These are phyloP conservation scores for Austroboletus novae-zelandiae DNA, from an alignment of 1,284 basidiomycete genomes.

Conservation along the genomic window DNA sequence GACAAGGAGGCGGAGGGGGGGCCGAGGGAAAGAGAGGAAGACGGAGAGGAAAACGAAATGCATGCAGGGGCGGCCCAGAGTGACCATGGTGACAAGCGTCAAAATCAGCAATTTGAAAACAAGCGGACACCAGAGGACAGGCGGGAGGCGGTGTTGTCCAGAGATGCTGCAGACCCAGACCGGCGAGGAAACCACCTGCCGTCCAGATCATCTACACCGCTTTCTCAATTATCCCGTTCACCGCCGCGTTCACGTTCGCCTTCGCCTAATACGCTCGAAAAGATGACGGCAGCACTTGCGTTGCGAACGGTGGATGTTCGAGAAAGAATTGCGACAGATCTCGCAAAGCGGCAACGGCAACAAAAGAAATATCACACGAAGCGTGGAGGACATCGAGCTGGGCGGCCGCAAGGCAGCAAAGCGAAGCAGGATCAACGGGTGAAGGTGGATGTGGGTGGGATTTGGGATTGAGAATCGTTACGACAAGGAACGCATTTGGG, in stretches of 20 bases:
- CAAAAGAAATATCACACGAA: conserved; percentile 74
- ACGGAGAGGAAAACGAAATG: conserved; percentile 21
- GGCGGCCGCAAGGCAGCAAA: conserved; percentile 79
- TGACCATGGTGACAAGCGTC: conserved; percentile 17
- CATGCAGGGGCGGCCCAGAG: conserved; percentile 23
- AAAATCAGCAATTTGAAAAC: conserved; percentile 13
- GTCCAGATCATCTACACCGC: conserved; percentile 27
- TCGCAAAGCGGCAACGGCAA: conserved; percentile 63
- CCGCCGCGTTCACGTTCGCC: conserved; percentile 46
- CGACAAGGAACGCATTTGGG: conserved; percentile 6
- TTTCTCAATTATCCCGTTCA: conserved; percentile 40
- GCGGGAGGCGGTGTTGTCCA: conserved; percentile 1
- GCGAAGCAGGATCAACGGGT: conserved; percentile 75
- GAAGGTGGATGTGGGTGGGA: conserved; percentile 56
- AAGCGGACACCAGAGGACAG: conserved; percentile 1
- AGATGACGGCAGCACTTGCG: conserved; percentile 32
- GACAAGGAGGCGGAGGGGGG: conserved; percentile 24
- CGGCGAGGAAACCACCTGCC: conserved; percentile 22
- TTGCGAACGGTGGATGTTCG: conserved; percentile 41
- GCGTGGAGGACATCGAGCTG: conserved; percentile 60
- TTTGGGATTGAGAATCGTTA: conserved; percentile 53
- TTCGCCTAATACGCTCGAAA: conserved; percentile 36
- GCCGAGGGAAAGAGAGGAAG: conserved; percentile 27
- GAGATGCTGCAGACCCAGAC: neutral
- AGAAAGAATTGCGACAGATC: conserved; percentile 61